phyloP scores from a whole-genome alignment of 352 stramenopile genomes.

The Phytophthora tentaculata region DNA sequence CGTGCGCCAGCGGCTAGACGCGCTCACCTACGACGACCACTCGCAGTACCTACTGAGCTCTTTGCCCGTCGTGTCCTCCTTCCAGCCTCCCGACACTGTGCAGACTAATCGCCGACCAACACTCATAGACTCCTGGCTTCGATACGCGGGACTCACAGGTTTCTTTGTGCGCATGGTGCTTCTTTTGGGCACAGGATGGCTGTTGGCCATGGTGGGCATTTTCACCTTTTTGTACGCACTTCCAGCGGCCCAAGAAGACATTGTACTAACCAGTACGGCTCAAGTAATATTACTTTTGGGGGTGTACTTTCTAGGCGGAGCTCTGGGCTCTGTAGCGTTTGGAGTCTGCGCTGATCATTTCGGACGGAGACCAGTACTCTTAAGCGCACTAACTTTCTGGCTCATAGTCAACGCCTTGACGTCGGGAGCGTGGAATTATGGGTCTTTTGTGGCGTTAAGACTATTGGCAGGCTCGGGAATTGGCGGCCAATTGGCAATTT shows the following conservation, averaged over 20 bases:
- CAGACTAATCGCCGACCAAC: conserved; percentile 27
- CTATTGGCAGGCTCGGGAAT: conserved; percentile 53
- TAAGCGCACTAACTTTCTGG: conserved; percentile 46
- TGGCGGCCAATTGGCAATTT: conserved; percentile 59
- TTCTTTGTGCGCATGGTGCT: conserved; percentile 58
- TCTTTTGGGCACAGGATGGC: conserved; percentile 55
- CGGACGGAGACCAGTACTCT: conserved; percentile 50
- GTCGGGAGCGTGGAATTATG: conserved; percentile 39
- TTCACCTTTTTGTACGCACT: conserved; percentile 46
- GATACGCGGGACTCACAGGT: conserved; percentile 43
- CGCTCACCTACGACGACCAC: conserved; percentile 56
- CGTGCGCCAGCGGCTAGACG: conserved; percentile 59
- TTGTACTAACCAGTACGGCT: conserved; percentile 31
- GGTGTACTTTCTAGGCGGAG: conserved; percentile 52
- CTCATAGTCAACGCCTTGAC: conserved; percentile 52
- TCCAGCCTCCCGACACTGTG: conserved; percentile 8
- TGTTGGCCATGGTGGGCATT: conserved; percentile 49
- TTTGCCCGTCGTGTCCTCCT: conserved; percentile 28
- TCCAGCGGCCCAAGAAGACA: conserved; percentile 30
- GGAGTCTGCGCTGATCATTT: conserved; percentile 69
- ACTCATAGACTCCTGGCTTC: conserved; percentile 26
- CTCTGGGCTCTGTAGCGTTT: conserved; percentile 55
- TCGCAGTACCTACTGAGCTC: conserved; percentile 52
- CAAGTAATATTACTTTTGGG: conserved; percentile 41
- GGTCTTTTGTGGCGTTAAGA: conserved; percentile 50